Evolutionary conservation across 352 stramenopile species (phyloP).

Genomic region (Globisporangium heterothallicum): DNA sequence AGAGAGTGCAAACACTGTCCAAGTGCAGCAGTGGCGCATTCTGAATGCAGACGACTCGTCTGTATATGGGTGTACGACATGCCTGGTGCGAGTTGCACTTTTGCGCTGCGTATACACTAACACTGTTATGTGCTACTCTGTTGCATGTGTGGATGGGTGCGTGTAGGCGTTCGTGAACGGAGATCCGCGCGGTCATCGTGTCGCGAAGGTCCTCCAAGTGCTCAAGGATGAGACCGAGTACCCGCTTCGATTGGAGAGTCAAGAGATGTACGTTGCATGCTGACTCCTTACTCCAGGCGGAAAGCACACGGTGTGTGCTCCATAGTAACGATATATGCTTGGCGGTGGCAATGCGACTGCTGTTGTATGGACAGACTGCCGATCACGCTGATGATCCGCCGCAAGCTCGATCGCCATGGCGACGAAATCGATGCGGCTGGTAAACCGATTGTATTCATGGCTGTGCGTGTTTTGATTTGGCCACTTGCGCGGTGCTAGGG

Average conservation of each 20-base stretch:
- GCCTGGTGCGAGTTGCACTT: too few relatives aligned
- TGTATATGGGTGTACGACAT: not conserved
- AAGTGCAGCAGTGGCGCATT: too few relatives aligned
- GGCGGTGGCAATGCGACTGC: not conserved
- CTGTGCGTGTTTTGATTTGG: not conserved
- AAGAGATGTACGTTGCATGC: slow-evolving; percentile 49
- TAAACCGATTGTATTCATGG: slow-evolving; percentile 6
- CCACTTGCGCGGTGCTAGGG: too few relatives aligned
- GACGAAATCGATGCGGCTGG: slow-evolving; percentile 36
- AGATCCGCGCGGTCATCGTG: slow-evolving; percentile 53
- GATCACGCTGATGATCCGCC: slow-evolving; percentile 63
- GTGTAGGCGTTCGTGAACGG: slow-evolving; percentile 61
- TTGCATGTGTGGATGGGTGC: not conserved
- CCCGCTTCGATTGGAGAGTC: slow-evolving; percentile 55
- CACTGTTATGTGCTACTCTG: not conserved
- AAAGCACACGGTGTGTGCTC: slow-evolving; percentile 3
- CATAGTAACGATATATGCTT: too few relatives aligned
- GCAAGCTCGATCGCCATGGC: slow-evolving; percentile 50
- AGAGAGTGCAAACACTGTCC: too few relatives aligned
- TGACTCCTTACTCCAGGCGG: too few relatives aligned
- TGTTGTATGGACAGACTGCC: slow-evolving; percentile 23
- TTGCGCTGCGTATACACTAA: too few relatives aligned
- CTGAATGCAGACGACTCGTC: too few relatives aligned
- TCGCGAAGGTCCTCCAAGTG: slow-evolving; percentile 56
- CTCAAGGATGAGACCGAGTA: slow-evolving; percentile 40